These are phyloP conservation scores for Pelargonium australe DNA, from an alignment of 441 rosid genomes.

Conservation along the genomic window DNA sequence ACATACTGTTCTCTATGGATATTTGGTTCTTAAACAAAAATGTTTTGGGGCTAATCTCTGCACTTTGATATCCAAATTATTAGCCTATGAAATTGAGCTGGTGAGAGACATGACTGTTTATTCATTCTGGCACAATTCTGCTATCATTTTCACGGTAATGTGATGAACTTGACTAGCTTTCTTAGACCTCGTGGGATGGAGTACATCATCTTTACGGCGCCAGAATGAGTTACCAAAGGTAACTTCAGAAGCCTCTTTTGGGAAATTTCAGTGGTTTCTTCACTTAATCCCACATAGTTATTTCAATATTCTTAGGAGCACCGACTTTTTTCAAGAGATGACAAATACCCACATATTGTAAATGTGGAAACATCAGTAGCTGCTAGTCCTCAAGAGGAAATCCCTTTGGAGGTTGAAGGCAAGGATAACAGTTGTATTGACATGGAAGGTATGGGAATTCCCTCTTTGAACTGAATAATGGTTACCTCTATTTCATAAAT, in stretches of 20 bases:
- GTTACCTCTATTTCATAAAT: slow-evolving; percentile 2
- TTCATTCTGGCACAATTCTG: background rate
- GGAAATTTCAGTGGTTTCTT: slow-evolving; percentile 12
- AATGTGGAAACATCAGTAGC: slow-evolving; percentile 33
- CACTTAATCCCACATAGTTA: slow-evolving; percentile 18
- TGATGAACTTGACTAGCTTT: slow-evolving; percentile 36
- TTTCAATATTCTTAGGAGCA: slow-evolving; percentile 31
- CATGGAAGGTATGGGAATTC: slow-evolving; percentile 58
- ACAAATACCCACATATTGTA: slow-evolving; percentile 59
- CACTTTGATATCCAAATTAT: background rate
- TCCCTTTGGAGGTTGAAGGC: slow-evolving; percentile 20
- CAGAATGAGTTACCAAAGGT: slow-evolving; percentile 73
- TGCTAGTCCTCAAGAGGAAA: slow-evolving; percentile 28
- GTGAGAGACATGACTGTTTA: background rate
- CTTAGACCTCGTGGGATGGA: slow-evolving; percentile 84
- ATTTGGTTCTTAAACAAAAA: slow-evolving; percentile 2
- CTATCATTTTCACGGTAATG: background rate
- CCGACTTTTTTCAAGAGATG: slow-evolving; percentile 32
- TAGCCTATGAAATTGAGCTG: background rate
- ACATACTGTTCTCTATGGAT: background rate
- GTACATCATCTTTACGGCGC: slow-evolving; percentile 71
- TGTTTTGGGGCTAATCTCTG: background rate
- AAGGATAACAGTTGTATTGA: slow-evolving; percentile 29
- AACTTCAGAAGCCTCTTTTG: slow-evolving; percentile 12
- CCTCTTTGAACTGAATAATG: slow-evolving; percentile 14